Evolutionary conservation across 768 basidiomycete species (phyloP), one percentile per base, ranked within the genome.

Genomic region (Agrocybe praecox): DNA sequence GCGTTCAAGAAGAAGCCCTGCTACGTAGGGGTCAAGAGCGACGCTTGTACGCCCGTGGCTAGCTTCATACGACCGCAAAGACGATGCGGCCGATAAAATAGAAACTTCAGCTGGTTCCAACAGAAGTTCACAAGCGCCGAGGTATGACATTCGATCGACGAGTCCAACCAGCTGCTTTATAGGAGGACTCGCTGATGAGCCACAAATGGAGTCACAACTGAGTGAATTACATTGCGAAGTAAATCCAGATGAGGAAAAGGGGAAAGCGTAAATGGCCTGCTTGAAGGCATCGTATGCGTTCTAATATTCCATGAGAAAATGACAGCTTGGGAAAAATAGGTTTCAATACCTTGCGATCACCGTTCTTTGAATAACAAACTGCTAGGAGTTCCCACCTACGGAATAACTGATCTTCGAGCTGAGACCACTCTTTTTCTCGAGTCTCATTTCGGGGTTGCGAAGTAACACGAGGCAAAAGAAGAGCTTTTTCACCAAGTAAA

Each of bases 381-480:
- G 83, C 94, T 22, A 96, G 74, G 26, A 96, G 69, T 72, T 97
- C 93, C 82, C 88, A 96, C 46, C 94, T 75, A 19, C 87, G 79
- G 60, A 80, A 82, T 23, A 94, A 62, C 58, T 89, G 86, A 29
- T 86, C 84, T 55, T 84, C 80, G 1, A 92, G 74, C 59, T 83
- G 80, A 44, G 54, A 73, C 86, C 88, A 90, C 34, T 76, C 83
- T 58, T 59, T 77, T 66, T 70, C 71, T 32, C 56, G 57, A 4
- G 49, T 55, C 29, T 59, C 62, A 26, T 64, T 65, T 22, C 54
- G 57, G 6, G 45, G 50, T 22, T 57, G 53, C 55, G 44, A 52
- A 2, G 53, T 42, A 9, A 57, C 52, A 8, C 59, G 42, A 6
- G 65, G 69, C 53, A 77, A 59, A 8, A 61, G 64, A 46, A 88